These are phyloP conservation scores for Candida sanyaensis DNA, from an alignment of 1,139 yeast species.

Conservation along the genomic window DNA sequence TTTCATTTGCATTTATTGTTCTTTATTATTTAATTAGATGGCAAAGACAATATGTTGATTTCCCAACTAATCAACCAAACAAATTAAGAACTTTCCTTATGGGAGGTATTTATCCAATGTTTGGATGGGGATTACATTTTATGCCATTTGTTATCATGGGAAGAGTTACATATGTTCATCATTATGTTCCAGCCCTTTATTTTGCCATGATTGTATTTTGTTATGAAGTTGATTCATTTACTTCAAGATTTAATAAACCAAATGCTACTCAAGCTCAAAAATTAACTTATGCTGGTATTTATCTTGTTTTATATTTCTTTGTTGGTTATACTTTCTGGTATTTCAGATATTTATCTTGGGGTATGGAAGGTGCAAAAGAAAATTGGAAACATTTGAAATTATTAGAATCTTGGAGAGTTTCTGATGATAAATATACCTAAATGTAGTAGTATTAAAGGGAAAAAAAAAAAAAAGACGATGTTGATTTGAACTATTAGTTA, in stretches of 20 bases:
- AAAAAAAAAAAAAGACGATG: background rate
- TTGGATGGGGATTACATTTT: constrained; percentile 95
- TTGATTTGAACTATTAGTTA: background rate
- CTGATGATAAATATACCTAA: constrained; percentile 33
- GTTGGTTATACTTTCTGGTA: constrained; percentile 56
- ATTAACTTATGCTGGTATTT: constrained; percentile 34
- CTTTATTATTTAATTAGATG: constrained; percentile 72
- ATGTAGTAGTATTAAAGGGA: no score
- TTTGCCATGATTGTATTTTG: constrained; percentile 86
- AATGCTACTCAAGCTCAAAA: constrained; percentile 24
- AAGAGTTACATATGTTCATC: constrained; percentile 96
- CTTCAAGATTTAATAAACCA: constrained; percentile 42
- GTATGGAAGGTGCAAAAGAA: constrained; percentile 81
- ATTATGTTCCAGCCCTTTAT: constrained; percentile 93
- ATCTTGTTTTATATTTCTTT: constrained; percentile 20
- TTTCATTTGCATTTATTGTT: constrained; percentile 59
- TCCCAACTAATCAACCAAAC: constrained; percentile 39
- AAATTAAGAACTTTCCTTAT: constrained; percentile 46
- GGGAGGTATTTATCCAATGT: constrained; percentile 89
- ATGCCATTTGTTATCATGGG: constrained; percentile 93
- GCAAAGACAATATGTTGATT: constrained; percentile 88
- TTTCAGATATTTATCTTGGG: constrained; percentile 81
- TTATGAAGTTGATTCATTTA: constrained; percentile 69
- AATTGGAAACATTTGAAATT: constrained; percentile 74
- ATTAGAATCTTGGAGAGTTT: constrained; percentile 69